Evolutionary conservation across 176 grass and related monocot genomes (phyloP).

Genomic region (Oryza rufipogon): DNA sequence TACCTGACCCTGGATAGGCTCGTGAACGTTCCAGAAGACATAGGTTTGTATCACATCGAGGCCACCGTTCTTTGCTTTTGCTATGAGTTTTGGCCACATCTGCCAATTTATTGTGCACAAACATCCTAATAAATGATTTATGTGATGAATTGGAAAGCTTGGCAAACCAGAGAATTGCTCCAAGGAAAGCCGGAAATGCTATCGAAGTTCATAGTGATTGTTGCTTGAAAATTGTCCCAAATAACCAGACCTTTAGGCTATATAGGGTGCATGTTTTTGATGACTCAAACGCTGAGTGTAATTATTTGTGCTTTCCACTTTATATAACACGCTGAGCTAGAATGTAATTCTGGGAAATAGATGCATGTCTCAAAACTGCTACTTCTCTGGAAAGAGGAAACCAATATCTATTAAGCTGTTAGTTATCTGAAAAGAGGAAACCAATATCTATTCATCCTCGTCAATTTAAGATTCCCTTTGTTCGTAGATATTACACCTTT

Average conservation of each 20-base stretch:
- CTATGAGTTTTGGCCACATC: conserved; percentile 89
- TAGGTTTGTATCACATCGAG: conserved; percentile 84
- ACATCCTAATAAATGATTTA: neutral
- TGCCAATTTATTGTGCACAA: conserved; percentile 19
- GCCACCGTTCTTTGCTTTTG: conserved; percentile 69
- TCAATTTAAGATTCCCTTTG: neutral
- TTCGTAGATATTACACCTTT: neutral
- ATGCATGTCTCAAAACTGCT: neutral
- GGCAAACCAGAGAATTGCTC: neutral
- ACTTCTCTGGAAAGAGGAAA: neutral
- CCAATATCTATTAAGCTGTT: neutral
- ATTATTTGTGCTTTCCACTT: neutral
- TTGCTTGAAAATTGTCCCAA: neutral
- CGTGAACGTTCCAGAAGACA: conserved; percentile 91
- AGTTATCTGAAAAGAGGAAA: neutral
- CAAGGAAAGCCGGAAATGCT: neutral
- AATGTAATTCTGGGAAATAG: neutral
- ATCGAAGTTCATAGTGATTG: neutral
- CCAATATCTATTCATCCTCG: neutral
- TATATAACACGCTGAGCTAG: neutral
- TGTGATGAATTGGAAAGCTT: neutral
- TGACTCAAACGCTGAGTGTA: neutral
- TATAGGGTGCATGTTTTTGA: neutral
- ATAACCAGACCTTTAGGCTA: neutral
- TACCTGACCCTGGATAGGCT: conserved; percentile 71